Conservation (phyloP, 495 filamentous ascomycete species). For the Tuber umbilicatum region DNA sequence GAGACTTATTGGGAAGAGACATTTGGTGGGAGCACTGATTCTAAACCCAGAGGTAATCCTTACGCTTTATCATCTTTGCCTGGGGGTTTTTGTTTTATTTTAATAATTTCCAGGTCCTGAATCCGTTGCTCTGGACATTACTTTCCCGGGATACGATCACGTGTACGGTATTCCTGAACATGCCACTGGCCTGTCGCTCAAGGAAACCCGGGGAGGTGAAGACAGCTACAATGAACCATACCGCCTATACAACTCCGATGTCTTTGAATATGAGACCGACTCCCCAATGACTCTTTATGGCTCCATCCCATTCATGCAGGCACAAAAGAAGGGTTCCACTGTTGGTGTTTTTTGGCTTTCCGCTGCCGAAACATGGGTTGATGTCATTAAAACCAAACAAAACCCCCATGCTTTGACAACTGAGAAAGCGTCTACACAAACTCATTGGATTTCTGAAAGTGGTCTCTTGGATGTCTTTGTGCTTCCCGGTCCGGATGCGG, state of each 20-base stretch:
- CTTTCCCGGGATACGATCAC: slow-evolving; percentile 82
- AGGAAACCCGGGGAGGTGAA: slow-evolving; percentile 78
- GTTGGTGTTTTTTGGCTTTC: slow-evolving; percentile 99
- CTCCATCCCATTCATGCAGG: slow-evolving; percentile 93
- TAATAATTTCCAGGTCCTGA: slow-evolving; percentile 56
- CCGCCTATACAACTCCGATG: slow-evolving; percentile 88
- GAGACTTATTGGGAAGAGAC: slow-evolving; percentile 95
- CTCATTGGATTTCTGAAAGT: slow-evolving; percentile 93
- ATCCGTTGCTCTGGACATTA: slow-evolving; percentile 81
- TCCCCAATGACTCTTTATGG: slow-evolving; percentile 99
- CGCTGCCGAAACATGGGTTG: slow-evolving; percentile 93
- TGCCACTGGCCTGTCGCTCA: slow-evolving; percentile 76
- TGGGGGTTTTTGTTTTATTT: slow-evolving; percentile 12
- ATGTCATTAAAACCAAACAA: slow-evolving; percentile 76
- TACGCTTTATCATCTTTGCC: not conserved
- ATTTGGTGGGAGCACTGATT: slow-evolving; percentile 89
- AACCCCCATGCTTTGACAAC: slow-evolving; percentile 74
- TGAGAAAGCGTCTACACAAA: slow-evolving; percentile 68
- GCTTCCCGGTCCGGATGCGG: slow-evolving; percentile 79
- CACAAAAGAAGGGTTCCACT: slow-evolving; percentile 83
- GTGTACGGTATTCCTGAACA: slow-evolving; percentile 95
- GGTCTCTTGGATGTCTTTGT: slow-evolving; percentile 88
- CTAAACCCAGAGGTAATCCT: slow-evolving; percentile 64
- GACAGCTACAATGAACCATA: slow-evolving; percentile 89
- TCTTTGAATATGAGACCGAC: slow-evolving; percentile 94